Evolutionary conservation across 345 rosid genomes (phyloP), one percentile per base, ranked within the genome.

Genomic region (Heritiera littoralis): DNA sequence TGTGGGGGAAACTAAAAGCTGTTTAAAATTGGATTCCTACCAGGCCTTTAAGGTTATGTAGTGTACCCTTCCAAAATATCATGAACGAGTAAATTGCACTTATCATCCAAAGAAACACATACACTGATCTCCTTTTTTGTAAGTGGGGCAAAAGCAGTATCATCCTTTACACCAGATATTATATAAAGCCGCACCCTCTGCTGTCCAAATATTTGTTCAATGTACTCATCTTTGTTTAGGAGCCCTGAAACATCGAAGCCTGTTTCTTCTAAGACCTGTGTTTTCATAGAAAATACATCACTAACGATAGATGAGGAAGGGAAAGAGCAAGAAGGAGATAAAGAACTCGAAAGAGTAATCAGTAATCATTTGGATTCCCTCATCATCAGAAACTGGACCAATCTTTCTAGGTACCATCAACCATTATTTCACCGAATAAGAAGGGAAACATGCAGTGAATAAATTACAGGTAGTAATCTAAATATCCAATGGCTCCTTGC

Each of bases 121-220:
- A 97, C 99, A 85, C 98, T 97, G 78, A 97, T 97, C 87, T 97
- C 99, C 88, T 97, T 97, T 84, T 97, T 97, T 5, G 98, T 97
- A 23, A 76, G 99, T 8, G 98, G 99, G 68, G 98, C 98, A 86
- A 97, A 97, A 79, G 91, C 86, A 61, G 97, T 97, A 84, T 92
- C 93, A 80, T 92, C 94, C 77, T 88, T 88, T 80, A 97, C 98
- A 70, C 99, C 94, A 78, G 93, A 92, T 80, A 97, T 87, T 74
- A 94, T 92, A 84, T 94, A 97, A 58, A 94, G 92, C 54, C 98
- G 89, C 69, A 97, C 99, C 84, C 99, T 92, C 85, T 97, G 99
- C 89, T 93, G 93, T 68, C 98, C 97, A 89, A 94, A 93, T 80
- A 87, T 85, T 80, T 79, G 83, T 87, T 97, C 99, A 81, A 94